These are phyloP conservation scores for Suhomyces choctaworum DNA, from an alignment of 1,139 yeast genomes.

Conservation along the genomic window DNA sequence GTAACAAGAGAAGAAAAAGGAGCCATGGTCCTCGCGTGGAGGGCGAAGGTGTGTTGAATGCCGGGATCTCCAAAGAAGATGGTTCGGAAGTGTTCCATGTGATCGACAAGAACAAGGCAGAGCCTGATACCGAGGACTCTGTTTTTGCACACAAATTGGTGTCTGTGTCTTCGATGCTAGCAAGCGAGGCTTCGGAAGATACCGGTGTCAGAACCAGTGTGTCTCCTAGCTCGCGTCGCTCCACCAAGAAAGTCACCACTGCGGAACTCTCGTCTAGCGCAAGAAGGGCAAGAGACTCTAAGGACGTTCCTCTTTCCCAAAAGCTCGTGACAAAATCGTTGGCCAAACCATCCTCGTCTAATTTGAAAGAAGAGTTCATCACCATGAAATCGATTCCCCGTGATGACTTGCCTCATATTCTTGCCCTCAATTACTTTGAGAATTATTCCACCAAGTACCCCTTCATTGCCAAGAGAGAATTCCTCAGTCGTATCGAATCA, in stretches of 20 bases:
- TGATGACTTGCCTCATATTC: constrained; percentile 30
- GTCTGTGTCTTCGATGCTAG: constrained; percentile 16
- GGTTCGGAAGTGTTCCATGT: constrained; percentile 8
- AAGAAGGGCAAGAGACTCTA: constrained; percentile 10
- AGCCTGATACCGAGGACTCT: not conserved
- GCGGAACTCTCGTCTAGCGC: constrained; percentile 13
- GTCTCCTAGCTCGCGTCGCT: constrained; percentile 5
- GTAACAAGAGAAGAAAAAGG: constrained; percentile 27
- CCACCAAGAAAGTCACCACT: constrained; percentile 10
- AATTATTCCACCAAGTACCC: constrained; percentile 41
- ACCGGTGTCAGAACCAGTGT: not conserved
- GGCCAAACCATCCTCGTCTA: constrained; percentile 12
- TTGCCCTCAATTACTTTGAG: constrained; percentile 38
- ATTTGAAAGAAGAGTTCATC: constrained; percentile 38
- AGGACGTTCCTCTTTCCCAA: constrained; percentile 10
- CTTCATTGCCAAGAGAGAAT: constrained; percentile 28
- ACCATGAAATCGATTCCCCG: constrained; percentile 35
- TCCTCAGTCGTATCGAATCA: constrained; percentile 23
- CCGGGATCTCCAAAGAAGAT: constrained; percentile 5
- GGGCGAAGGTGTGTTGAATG: constrained; percentile 8
- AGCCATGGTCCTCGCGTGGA: constrained; percentile 4
- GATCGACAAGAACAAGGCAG: not conserved
- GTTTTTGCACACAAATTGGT: constrained; percentile 16
- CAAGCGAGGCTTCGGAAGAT: constrained; percentile 11
- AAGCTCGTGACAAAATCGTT: constrained; percentile 11